These are phyloP conservation scores for Castanopsis chinensis DNA, from an alignment of 306 rosid species.

Conservation along the genomic window DNA sequence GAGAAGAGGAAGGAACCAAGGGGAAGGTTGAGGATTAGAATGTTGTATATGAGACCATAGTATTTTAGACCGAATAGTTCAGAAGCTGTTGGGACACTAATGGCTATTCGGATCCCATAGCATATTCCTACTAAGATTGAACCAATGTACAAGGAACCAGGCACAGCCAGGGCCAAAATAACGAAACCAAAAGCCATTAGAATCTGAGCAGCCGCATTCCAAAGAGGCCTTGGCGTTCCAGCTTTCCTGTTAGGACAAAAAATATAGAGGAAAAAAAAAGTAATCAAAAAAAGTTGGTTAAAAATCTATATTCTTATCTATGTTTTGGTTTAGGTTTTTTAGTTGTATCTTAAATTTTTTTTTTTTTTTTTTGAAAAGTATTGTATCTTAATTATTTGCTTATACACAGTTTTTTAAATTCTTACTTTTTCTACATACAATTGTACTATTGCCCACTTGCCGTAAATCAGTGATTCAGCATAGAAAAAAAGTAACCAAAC, in stretches of 20 bases:
- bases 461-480: no score
- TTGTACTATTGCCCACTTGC: no score
- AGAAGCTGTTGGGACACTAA: constrained; percentile 80
- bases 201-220: constrained; percentile 75
- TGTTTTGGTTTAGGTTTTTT: no score
- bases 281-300: background rate
- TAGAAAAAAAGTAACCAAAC: no score
- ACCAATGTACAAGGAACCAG: constrained; percentile 80
- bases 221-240: constrained; percentile 75
- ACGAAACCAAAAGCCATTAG: constrained; percentile 79
- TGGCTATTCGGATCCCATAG: constrained; percentile 73
- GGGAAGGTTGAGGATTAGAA: constrained; percentile 87
- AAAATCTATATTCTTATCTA: background rate
- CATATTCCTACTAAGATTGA: constrained; percentile 72
- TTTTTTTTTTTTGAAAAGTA: no score
- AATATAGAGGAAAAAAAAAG: background rate
- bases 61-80: constrained; percentile 85
- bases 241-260: constrained; percentile 38
- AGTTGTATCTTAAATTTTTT: no score
- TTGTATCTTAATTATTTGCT: no score
- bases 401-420: no score
- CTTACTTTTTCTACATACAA: no score
- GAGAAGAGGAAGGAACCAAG: constrained; percentile 94
- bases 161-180: constrained; percentile 73
- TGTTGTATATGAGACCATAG: constrained; percentile 73